Percentiles rank a stretch among this genome's conserved stretches.
phyloP scores from a whole-genome alignment of 2,329 filamentous ascomycete genomes.

The Curvularia verruculosa region DNA sequence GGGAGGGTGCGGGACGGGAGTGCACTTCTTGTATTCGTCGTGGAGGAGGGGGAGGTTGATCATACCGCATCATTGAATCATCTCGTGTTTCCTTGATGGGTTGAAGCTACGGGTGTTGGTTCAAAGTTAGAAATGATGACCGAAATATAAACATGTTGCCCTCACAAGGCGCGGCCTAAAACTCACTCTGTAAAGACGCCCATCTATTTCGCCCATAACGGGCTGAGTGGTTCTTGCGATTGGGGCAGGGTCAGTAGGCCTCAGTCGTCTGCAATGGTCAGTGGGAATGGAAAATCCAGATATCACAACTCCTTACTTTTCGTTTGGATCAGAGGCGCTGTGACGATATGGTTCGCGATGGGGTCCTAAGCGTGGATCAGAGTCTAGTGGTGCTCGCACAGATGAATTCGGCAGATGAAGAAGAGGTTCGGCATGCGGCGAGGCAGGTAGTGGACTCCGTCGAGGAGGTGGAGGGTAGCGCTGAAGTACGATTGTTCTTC shows the following conservation, averaged over 20 bases:
- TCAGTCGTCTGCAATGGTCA: slow-evolving; percentile 28
- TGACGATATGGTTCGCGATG: slow-evolving; percentile 14
- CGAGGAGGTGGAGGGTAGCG: slow-evolving; percentile 20
- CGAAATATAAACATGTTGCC: slow-evolving; percentile 20
- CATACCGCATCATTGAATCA: slow-evolving; percentile 25
- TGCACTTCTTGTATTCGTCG: slow-evolving; percentile 21
- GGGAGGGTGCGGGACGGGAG: slow-evolving; percentile 19
- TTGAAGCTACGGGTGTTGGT: slow-evolving; percentile 40
- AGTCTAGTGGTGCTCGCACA: slow-evolving; percentile 7
- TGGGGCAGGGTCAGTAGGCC: slow-evolving; percentile 17
- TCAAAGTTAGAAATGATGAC: slow-evolving; percentile 5
- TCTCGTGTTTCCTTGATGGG: slow-evolving; percentile 29
- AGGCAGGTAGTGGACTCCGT: slow-evolving; percentile 10
- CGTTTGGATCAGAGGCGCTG: slow-evolving; percentile 17
- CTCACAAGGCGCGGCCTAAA: slow-evolving; percentile 18
- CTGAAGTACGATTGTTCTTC: slow-evolving; percentile 34
- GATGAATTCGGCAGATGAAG: slow-evolving; percentile 14
- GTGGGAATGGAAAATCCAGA: slow-evolving; percentile 2
- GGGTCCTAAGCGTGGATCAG: slow-evolving; percentile 6
- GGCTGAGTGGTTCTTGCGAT: slow-evolving; percentile 20
- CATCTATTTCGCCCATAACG: slow-evolving; percentile 35
- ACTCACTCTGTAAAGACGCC: slow-evolving; percentile 46
- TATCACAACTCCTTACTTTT: slow-evolving; percentile 27
- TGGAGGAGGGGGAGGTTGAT: slow-evolving; percentile 15
- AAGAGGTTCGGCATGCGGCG: slow-evolving; percentile 14